Conservation (phyloP, 2,329 filamentous ascomycete genomes). For the Verticillium albo-atrum region DNA sequence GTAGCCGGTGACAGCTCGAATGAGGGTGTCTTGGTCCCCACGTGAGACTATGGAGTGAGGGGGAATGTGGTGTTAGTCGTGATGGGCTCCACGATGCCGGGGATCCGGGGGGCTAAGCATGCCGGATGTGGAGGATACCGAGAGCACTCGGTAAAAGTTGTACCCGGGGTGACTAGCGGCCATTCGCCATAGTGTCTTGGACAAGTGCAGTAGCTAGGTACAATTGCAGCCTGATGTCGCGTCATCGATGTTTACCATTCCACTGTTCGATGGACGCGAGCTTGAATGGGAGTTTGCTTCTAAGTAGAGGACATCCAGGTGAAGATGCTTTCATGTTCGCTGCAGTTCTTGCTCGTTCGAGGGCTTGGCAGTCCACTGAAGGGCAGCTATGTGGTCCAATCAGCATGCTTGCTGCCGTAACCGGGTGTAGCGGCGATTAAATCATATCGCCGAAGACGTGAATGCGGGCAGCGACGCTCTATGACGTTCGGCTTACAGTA, state of each 20-base stretch:
- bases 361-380: background rate
- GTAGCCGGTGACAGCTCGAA: background rate
- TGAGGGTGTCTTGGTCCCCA: background rate
- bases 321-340: background rate
- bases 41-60: background rate
- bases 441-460: background rate
- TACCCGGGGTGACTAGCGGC: background rate
- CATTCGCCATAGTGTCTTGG: background rate
- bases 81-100: background rate
- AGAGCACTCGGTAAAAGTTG: background rate
- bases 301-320: background rate
- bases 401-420: background rate
- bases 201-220: background rate
- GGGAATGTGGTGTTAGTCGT: background rate
- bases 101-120: background rate
- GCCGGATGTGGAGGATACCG: background rate
- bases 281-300: background rate
- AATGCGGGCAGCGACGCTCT: background rate
- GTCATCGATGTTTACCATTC: background rate
- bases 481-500: background rate
- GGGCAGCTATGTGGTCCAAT: background rate
- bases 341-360: background rate
- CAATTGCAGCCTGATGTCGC: background rate
- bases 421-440: background rate
- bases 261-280: background rate